These are phyloP conservation scores for Kickxella alabastrina DNA, from an alignment of 192 early-diverging fungal genomes.

Conservation along the genomic window DNA sequence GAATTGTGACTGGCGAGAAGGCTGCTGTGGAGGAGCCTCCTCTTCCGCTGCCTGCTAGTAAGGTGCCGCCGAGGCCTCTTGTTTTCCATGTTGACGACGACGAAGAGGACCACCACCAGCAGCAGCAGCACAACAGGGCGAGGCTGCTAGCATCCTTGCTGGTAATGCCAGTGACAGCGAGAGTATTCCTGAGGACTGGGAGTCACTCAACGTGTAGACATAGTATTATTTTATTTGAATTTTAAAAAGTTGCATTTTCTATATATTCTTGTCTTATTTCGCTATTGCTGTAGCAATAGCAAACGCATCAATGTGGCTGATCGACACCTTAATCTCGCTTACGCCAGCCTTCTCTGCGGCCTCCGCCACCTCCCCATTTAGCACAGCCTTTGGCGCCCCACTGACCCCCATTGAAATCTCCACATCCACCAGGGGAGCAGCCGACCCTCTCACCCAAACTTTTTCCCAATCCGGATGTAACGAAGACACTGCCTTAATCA, in stretches of 20 bases:
- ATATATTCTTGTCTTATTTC: no score
- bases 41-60: no score
- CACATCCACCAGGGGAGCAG: slow-evolving; percentile 85
- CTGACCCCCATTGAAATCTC: slow-evolving; percentile 68
- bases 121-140: neutral
- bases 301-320: slow-evolving; percentile 87
- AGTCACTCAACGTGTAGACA: slow-evolving; percentile 15
- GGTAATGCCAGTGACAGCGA: neutral
- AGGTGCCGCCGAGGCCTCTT: no score
- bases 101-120: neutral
- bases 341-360: slow-evolving; percentile 70
- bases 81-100: neutral
- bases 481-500: slow-evolving; percentile 87
- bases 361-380: slow-evolving; percentile 78
- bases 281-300: slow-evolving; percentile 85
- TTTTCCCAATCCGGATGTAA: slow-evolving; percentile 45
- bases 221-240: neutral
- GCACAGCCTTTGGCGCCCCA: slow-evolving; percentile 75
- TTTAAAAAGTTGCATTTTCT: no score
- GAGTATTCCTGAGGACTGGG: slow-evolving; percentile 45
- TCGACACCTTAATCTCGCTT: slow-evolving; percentile 78
- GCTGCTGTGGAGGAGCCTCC: neutral
- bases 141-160: neutral
- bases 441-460: slow-evolving; percentile 77
- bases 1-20: slow-evolving; percentile 20